A percentile compares a stretch with the other conserved stretches of the same genome.
These are phyloP conservation scores for Diplodia corticola DNA, from an alignment of 2,329 filamentous ascomycete genomes.

Conservation along the genomic window DNA sequence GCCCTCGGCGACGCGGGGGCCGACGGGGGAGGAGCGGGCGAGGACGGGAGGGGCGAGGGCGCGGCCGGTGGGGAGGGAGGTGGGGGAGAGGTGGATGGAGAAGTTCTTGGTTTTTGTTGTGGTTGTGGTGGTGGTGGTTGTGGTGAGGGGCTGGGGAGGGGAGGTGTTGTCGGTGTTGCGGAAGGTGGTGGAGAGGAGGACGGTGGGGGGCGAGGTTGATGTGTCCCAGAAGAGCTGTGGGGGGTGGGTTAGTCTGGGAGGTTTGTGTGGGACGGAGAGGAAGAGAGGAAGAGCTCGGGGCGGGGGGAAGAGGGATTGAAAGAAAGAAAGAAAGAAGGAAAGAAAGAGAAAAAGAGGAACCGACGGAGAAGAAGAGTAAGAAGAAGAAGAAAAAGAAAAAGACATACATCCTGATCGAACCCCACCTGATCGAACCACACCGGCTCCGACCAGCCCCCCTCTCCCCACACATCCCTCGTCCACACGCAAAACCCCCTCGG, in stretches of 20 bases:
- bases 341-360: not conserved
- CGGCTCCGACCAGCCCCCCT: conserved; percentile 54
- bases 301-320: too few species aligned
- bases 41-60: not conserved
- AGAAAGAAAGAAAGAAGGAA: too few species aligned
- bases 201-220: conserved; percentile 41
- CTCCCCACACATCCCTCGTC: conserved; percentile 56
- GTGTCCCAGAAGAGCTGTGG: conserved; percentile 51
- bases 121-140: too few species aligned
- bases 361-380: not conserved
- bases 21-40: conserved; percentile 32
- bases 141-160: too few species aligned
- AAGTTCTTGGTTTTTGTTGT: conserved; percentile 53
- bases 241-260: not conserved
- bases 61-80: conserved; percentile 46
- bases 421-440: conserved; percentile 57
- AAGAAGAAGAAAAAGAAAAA: too few species aligned
- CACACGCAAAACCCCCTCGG: conserved; percentile 57
- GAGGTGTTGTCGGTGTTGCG: conserved; percentile 32
- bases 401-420: conserved; percentile 54
- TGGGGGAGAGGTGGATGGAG: conserved; percentile 50
- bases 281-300: not conserved
- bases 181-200: conserved; percentile 47
- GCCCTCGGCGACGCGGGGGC: conserved; percentile 48
- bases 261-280: not conserved